A percentile compares a stretch with the other conserved stretches of the same genome.
Conservation (phyloP, 768 basidiomycete genomes). For the Pleurotus pulmonarius region DNA sequence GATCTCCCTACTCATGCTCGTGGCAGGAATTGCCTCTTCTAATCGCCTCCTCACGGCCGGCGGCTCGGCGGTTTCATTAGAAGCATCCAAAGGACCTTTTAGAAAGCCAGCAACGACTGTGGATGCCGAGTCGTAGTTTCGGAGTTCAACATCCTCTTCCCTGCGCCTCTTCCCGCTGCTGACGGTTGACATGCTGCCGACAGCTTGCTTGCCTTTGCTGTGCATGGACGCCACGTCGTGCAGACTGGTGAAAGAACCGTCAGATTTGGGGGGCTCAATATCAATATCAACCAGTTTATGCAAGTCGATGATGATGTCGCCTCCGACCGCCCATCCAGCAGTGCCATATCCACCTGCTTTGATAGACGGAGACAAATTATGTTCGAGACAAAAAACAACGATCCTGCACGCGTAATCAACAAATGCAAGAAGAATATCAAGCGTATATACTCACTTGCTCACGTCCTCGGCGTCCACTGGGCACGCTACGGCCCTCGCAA, state of each 20-base stretch:
- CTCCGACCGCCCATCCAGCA: conserved; percentile 84
- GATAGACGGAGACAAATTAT: conserved; percentile 70
- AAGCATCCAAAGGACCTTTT: conserved; percentile 17
- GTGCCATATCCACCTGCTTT: conserved; percentile 92
- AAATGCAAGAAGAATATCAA: neutral
- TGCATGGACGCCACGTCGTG: conserved; percentile 47
- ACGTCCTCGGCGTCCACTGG: conserved; percentile 81
- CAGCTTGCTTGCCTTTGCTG: conserved; percentile 51
- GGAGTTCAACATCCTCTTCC: conserved; percentile 49
- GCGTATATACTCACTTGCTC: conserved; percentile 55
- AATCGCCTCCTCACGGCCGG: conserved; percentile 30
- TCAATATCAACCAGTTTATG: conserved; percentile 63
- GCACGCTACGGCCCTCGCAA: conserved; percentile 61
- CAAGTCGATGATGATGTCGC: conserved; percentile 83
- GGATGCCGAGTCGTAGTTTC: conserved; percentile 55
- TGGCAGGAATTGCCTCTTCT: conserved; percentile 1
- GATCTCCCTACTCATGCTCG: neutral
- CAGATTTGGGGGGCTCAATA: conserved; percentile 55
- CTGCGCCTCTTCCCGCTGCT: conserved; percentile 49
- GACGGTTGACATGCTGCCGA: conserved; percentile 5
- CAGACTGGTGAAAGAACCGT: conserved; percentile 59
- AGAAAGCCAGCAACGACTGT: conserved; percentile 48
- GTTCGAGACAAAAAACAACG: conserved; percentile 68
- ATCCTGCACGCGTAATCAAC: conserved; percentile 35
- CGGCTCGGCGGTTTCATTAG: conserved; percentile 23